Conservation (phyloP, 306 rosid species). For the Myrica gale region DNA sequence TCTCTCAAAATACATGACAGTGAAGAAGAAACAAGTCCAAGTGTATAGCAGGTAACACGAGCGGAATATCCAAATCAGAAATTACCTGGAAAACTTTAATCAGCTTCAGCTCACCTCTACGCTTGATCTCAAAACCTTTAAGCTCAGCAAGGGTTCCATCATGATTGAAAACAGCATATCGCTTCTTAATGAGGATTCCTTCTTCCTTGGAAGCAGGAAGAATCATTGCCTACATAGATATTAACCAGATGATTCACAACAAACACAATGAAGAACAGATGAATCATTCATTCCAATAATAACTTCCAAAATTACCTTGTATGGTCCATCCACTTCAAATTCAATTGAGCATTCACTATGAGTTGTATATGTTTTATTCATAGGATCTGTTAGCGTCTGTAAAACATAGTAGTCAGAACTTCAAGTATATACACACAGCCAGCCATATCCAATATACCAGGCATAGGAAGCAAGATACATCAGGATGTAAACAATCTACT, state of each 20-base stretch:
- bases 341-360: conserved; percentile 98
- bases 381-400: conserved; percentile 77
- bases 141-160: conserved; percentile 98
- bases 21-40: neutral
- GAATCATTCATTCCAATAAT: conserved; percentile 11
- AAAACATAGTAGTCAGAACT: conserved; percentile 33
- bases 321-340: conserved; percentile 99
- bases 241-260: conserved; percentile 5
- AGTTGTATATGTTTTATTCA: conserved; percentile 63
- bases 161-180: conserved; percentile 95
- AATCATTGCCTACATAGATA: conserved; percentile 80
- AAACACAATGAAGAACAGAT: conserved; percentile 27
- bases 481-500: conserved; percentile 23
- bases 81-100: conserved; percentile 97
- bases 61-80: neutral
- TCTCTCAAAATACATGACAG: neutral
- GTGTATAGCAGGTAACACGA: neutral
- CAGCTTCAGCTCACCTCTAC: conserved; percentile 98
- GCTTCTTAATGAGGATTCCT: conserved; percentile 93
- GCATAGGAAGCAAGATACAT: conserved; percentile 21
- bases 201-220: conserved; percentile 98
- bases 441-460: conserved; percentile 17
- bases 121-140: conserved; percentile 99
- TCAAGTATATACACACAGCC: conserved; percentile 3
- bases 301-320: conserved; percentile 61